Percentiles rank a stretch among this genome's conserved stretches.
phyloP scores from a whole-genome alignment of 2,329 filamentous ascomycete species.

The Dactylellina leptospora region DNA sequence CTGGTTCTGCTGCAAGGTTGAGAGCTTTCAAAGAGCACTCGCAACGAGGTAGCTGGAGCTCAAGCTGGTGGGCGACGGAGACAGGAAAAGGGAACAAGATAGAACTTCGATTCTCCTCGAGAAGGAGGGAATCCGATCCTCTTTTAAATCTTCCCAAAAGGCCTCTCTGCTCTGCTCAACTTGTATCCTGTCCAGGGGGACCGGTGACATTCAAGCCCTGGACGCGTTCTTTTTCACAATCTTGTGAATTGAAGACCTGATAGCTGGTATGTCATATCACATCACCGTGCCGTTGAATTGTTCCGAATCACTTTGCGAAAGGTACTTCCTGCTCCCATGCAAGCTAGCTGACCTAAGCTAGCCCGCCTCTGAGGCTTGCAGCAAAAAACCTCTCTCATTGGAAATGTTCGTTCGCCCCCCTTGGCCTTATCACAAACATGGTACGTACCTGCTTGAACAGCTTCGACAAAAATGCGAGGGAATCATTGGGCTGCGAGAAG shows the following conservation, averaged over 20 bases:
- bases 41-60: conserved; percentile 22
- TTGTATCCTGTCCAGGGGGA: not conserved
- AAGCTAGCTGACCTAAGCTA: conserved; percentile 41
- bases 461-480: not conserved
- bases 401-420: conserved; percentile 15
- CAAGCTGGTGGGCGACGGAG: conserved; percentile 11
- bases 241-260: conserved; percentile 13
- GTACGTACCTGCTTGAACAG: not conserved
- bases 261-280: conserved; percentile 45
- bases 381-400: conserved; percentile 39
- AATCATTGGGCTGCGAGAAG: not conserved
- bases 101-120: conserved; percentile 3
- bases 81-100: conserved; percentile 1
- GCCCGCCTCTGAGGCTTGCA: conserved; percentile 11
- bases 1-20: too few relatives aligned
- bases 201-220: conserved; percentile 13
- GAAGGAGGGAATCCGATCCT: conserved; percentile 10
- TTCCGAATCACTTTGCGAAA: conserved; percentile 23
- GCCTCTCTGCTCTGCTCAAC: not conserved
- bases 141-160: conserved; percentile 28
- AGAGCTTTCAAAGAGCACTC: not conserved
- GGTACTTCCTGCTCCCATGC: conserved; percentile 2
- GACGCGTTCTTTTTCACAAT: conserved; percentile 29
- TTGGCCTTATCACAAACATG: conserved; percentile 31
- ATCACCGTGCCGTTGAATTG: conserved; percentile 47